phyloP scores from a whole-genome alignment of 2,329 filamentous ascomycete genomes.

The Cercospora zeae-maydis region DNA sequence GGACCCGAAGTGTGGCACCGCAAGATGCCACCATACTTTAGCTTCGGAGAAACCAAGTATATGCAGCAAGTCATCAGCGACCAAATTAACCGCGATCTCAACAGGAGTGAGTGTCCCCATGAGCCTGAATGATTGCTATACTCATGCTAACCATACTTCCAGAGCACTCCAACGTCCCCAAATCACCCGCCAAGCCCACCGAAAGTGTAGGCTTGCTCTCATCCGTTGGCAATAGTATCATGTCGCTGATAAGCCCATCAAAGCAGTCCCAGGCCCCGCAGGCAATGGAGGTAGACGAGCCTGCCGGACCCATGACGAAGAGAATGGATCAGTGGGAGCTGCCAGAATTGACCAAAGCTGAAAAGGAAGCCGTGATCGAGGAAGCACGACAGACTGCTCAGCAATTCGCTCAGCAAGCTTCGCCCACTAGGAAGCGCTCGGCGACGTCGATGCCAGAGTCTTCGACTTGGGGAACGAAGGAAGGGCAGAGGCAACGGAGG shows the following conservation, averaged over 20 bases:
- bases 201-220: background rate
- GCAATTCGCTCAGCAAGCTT: background rate
- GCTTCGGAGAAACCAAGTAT: constrained; percentile 34
- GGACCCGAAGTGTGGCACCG: constrained; percentile 32
- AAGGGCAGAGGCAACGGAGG: background rate
- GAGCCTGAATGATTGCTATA: background rate
- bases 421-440: background rate
- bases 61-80: constrained; percentile 29
- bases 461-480: background rate
- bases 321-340: constrained; percentile 4
- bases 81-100: constrained; percentile 32
- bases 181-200: background rate
- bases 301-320: background rate
- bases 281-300: background rate
- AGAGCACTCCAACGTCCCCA: background rate
- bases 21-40: constrained; percentile 31
- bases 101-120: constrained; percentile 22
- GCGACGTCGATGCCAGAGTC: background rate
- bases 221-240: background rate
- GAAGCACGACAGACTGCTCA: background rate
- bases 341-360: background rate
- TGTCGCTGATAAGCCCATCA: background rate
- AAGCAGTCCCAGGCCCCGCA: background rate
- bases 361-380: background rate
- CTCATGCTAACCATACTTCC: background rate